A percentile compares a stretch with the other conserved stretches of the same genome.
Evolutionary conservation across 345 rosid genomes (phyloP).

Genomic region (Theobroma cacao): DNA sequence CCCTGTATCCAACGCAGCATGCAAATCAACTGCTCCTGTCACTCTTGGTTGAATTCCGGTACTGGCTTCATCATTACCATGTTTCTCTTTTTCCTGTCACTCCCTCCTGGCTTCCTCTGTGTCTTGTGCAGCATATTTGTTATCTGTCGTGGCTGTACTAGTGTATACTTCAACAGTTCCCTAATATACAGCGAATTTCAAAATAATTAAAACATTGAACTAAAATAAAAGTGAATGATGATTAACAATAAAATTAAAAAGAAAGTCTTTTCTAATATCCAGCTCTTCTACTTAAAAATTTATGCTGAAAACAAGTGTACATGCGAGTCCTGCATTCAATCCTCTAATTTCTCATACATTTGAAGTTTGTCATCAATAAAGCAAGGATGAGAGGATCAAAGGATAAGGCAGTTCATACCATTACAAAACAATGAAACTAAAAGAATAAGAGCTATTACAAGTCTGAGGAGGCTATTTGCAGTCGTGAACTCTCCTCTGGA

Average conservation of each 20-base stretch:
- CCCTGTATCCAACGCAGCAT: not conserved
- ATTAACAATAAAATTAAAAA: not conserved
- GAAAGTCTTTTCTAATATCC: not conserved
- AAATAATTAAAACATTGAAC: not conserved
- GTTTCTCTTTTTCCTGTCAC: slow-evolving; percentile 6
- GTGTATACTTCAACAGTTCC: slow-evolving; percentile 13
- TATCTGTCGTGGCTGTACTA: slow-evolving; percentile 14
- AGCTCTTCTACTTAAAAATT: not conserved
- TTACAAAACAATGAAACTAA: not conserved
- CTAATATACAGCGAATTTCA: slow-evolving; percentile 13
- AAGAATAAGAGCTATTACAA: not conserved
- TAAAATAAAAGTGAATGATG: not conserved
- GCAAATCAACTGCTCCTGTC: slow-evolving; percentile 1
- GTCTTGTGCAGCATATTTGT: slow-evolving; percentile 21
- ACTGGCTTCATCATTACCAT: not conserved
- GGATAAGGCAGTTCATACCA: not conserved
- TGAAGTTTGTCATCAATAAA: not conserved
- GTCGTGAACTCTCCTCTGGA: not conserved
- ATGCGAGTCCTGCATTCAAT: not conserved
- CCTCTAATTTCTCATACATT: not conserved
- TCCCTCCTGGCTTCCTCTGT: slow-evolving; percentile 16
- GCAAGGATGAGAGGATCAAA: not conserved
- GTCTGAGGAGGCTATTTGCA: not conserved
- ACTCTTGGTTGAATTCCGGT: not conserved
- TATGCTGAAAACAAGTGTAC: not conserved